Percentiles rank a stretch among this genome's conserved stretches.
These are phyloP conservation scores for Xylariaceae sp. DNA, from an alignment of 2,329 filamentous ascomycete species.

Conservation along the genomic window DNA sequence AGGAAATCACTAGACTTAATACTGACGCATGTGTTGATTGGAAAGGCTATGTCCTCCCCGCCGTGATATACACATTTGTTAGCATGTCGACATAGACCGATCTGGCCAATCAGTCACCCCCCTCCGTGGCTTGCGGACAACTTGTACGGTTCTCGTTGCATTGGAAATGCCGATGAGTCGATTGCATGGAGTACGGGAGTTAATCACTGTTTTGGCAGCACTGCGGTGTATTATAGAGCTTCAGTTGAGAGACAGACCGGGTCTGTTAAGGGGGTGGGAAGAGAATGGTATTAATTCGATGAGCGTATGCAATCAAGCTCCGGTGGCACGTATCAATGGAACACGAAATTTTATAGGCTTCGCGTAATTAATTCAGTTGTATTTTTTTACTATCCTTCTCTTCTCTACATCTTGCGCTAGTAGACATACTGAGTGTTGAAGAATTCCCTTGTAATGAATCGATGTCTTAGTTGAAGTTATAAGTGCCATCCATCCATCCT, in stretches of 20 bases:
- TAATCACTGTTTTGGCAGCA: background rate
- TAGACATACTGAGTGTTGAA: too few relatives aligned
- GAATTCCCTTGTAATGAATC: too few relatives aligned
- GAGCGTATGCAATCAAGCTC: background rate
- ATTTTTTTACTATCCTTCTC: background rate
- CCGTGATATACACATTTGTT: conserved; percentile 1
- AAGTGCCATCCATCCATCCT: too few relatives aligned
- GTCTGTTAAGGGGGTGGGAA: background rate
- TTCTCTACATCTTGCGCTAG: background rate
- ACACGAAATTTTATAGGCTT: background rate
- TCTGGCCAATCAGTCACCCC: background rate
- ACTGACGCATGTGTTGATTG: conserved; percentile 40
- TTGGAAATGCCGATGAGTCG: conserved; percentile 3
- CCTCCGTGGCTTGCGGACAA: background rate
- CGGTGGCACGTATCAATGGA: background rate
- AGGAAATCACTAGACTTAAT: conserved; percentile 50
- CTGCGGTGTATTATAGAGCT: background rate
- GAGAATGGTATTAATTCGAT: background rate
- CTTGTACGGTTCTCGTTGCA: background rate
- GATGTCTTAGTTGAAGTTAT: too few relatives aligned
- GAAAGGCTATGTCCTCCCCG: conserved; percentile 15
- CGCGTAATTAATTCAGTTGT: background rate
- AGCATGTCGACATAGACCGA: background rate
- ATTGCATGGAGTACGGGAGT: conserved; percentile 1
- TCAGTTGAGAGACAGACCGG: too few relatives aligned